Evolutionary conservation across 2,329 filamentous ascomycete species (phyloP), one percentile per base, ranked within the genome.

Genomic region (Boeremia lycopersici): DNA sequence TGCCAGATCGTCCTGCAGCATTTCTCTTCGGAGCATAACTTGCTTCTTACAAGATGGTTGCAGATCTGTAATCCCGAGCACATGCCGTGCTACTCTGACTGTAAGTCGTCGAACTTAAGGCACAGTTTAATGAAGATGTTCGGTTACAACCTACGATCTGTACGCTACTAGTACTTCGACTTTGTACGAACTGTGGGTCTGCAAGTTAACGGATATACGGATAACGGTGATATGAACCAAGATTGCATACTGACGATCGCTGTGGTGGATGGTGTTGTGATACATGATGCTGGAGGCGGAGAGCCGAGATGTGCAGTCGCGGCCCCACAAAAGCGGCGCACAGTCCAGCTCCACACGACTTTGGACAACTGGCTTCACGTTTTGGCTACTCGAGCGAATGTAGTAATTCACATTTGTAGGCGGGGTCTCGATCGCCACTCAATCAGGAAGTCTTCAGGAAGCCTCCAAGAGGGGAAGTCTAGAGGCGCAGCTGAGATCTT

Each of bases 261-360:
- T 28, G n/a, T 23, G 41, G 17, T 42, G 25, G 30, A 42, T 38
- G 31, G 46, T 55, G 46, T 49, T 41, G 51, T 54, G 34, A 26
- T 54, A 39, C 45, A 48, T 54, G 26, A 38, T 50, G 52, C 31
- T 42, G 29, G 31, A 46, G 31, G 52, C 35, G 52, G 52, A 55
- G 52, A 55, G 46, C 52, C 52, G 52, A 55, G 41, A 45, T 45
- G 41, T 28, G 31, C 45, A 41, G 41, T 41, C 35, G 30, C 52
- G 52, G 52, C 52, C 52, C 52, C 52, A 46, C 52, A 41, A 45
- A 30, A 40, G 39, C 35, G 39, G 34, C 45, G 25, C 40, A 46
- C 52, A 31, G 17, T 23, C 34, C 51, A 40, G 6, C 25, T 31
- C 38, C 19, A 34, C 15, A 30, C 26, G 30, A 29, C 7, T 7